Base-by-base conservation (phyloP, 1,139 yeast genomes). In the Kodamaea alishanica region DNA sequence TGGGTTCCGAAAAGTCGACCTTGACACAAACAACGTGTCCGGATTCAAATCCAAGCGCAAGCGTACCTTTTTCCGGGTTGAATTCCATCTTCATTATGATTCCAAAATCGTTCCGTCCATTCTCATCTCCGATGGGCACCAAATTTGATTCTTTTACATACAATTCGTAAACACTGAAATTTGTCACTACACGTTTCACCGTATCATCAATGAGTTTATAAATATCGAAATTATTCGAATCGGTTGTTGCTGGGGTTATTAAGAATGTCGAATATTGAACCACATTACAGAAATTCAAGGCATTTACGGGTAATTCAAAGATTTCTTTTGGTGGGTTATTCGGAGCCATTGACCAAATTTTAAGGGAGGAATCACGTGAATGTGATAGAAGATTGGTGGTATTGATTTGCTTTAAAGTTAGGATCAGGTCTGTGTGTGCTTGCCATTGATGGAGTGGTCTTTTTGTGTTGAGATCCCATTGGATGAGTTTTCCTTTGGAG, bases 211-310 rank as follows among this genome's bases (percentile, higher is more conserved):
- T 41, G 3, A 76, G 46, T 31, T 52, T 51, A 50, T 79, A 80
- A 1, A 79, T 47, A 50, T 80, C 85, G 46, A 78, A 69, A 32
- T 67, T 64, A 37, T 76, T 70, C 1, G 84, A 76, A 47, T 76
- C 73, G 6, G 61, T 52, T 0, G 82, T 70, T 11, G 78, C 74
- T 0, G 85, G 82, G 0, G 82, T 70, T 6, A 76, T 51, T 28
- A 79, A 47, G 6, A 45, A 44, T 6, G 61, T 55, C 1, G 48
- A 49, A 4, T 43, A 40, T 6, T 64, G 49, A 15, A 58, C 73
- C 24, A 79, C 72, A 48, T 79, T 79, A 43, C 80, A 66, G 50
- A 75, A 80, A 50, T 79, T 79, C 46, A 79, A 58, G 1, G 79
- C 56, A 52, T 80, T 80, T 15, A 77, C 76, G 0, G 84, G 84